Evolutionary conservation across 257 asterid species (phyloP).

Genomic region (Fraxinus americana): DNA sequence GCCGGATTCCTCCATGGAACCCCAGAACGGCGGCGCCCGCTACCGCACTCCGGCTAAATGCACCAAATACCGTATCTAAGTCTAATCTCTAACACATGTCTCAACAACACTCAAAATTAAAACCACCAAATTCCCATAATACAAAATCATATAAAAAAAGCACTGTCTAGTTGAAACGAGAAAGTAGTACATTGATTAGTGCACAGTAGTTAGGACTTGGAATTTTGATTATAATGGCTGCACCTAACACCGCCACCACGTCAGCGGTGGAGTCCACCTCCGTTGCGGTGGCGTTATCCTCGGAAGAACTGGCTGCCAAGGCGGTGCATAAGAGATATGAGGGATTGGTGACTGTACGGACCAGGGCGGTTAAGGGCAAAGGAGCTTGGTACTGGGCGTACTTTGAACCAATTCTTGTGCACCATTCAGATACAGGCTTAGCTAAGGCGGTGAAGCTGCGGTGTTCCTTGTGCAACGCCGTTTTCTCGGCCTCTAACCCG

Average conservation of each 20-base stretch:
- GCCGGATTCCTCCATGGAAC: constrained; percentile 55
- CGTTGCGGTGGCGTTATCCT: constrained; percentile 25
- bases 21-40: constrained; percentile 23
- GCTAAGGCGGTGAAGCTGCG: constrained; percentile 92
- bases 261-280: constrained; percentile 37
- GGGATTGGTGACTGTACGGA: constrained; percentile 79
- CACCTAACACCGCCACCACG: constrained; percentile 51
- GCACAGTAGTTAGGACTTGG: constrained; percentile 14
- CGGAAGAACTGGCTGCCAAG: constrained; percentile 76
- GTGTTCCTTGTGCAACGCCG: constrained; percentile 90
- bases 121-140: neutral
- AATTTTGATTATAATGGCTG: constrained; percentile 42
- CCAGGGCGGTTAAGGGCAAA: constrained; percentile 91
- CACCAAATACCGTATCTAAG: constrained; percentile 5
- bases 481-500: constrained; percentile 96
- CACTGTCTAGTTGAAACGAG: neutral
- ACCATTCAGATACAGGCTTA: constrained; percentile 67
- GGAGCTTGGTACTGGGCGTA: constrained; percentile 99
- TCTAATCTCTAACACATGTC: neutral
- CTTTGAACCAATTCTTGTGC: constrained; percentile 87
- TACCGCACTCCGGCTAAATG: constrained; percentile 19
- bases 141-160: constrained; percentile 11
- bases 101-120: neutral
- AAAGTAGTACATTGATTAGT: constrained; percentile 27
- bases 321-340: constrained; percentile 83